A percentile compares a stretch with the other conserved stretches of the same genome.
Conservation (phyloP, 2,329 filamentous ascomycete genomes). For the Penicillium fuscoglaucum region DNA sequence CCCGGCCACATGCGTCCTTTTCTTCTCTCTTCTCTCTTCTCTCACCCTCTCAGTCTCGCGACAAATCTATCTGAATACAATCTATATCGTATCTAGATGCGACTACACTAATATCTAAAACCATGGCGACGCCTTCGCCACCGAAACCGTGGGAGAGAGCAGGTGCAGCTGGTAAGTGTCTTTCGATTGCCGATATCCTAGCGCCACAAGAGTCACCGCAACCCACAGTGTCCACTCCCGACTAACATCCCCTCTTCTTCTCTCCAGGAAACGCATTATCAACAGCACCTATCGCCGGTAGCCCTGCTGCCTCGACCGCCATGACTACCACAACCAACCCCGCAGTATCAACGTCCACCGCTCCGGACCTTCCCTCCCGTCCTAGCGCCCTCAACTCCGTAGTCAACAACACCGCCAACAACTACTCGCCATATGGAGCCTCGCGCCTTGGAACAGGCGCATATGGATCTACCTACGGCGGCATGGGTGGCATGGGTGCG, state of each 20-base stretch:
- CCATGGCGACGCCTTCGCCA: constrained; percentile 69
- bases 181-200: background rate
- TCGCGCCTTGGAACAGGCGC: constrained; percentile 57
- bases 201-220: constrained; percentile 1
- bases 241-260: constrained; percentile 6
- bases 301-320: constrained; percentile 33
- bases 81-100: constrained; percentile 27
- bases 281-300: constrained; percentile 24
- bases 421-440: constrained; percentile 67
- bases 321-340: constrained; percentile 45
- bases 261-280: constrained; percentile 31
- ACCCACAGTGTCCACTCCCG: constrained; percentile 9
- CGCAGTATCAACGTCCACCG: constrained; percentile 46
- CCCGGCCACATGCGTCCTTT: constrained; percentile 28
- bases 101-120: constrained; percentile 29
- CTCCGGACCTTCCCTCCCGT: constrained; percentile 75
- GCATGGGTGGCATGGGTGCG: constrained; percentile 45
- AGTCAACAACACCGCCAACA: constrained; percentile 84
- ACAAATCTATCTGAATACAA: background rate
- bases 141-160: constrained; percentile 96
- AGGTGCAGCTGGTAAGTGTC: constrained; percentile 58
- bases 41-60: constrained; percentile 9
- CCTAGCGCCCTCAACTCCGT: constrained; percentile 75
- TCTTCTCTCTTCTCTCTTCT: constrained; percentile 12
- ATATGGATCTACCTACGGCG: constrained; percentile 48